Percentiles rank a stretch among this genome's conserved stretches.
Evolutionary conservation across 176 grass and related monocot genomes (phyloP).

Genomic region (Eleusine coracana): DNA sequence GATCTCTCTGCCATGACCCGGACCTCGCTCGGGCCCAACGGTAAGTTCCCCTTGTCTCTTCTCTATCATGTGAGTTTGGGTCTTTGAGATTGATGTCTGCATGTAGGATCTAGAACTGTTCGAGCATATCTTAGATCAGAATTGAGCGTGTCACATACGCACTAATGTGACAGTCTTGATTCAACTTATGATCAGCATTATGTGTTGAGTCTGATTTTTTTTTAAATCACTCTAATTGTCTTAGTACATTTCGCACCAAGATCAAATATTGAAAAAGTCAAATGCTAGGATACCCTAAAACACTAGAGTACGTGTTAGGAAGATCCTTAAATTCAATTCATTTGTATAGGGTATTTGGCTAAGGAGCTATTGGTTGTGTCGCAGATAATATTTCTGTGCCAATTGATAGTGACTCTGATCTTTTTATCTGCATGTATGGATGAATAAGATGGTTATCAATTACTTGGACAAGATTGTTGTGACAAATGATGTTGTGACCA

Average conservation of each 20-base stretch:
- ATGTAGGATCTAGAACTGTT: background rate
- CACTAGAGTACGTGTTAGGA: background rate
- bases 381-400: background rate
- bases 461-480: constrained; percentile 90
- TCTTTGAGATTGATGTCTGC: background rate
- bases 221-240: too few species aligned
- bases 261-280: background rate
- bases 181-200: too few species aligned
- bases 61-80: background rate
- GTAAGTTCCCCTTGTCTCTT: constrained; percentile 30
- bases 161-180: background rate
- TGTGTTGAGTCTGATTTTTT: too few species aligned
- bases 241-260: background rate
- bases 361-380: background rate
- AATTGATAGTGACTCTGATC: background rate
- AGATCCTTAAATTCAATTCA: background rate
- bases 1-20: constrained; percentile 81
- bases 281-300: background rate
- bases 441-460: constrained; percentile 99
- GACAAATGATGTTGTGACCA: constrained; percentile 81
- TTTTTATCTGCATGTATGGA: constrained; percentile 43
- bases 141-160: background rate
- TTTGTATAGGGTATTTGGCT: background rate
- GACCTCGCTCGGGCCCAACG: constrained; percentile 90
- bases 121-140: background rate